These are phyloP conservation scores for Lentinula raphanica DNA, from an alignment of 768 basidiomycete genomes.

Conservation along the genomic window DNA sequence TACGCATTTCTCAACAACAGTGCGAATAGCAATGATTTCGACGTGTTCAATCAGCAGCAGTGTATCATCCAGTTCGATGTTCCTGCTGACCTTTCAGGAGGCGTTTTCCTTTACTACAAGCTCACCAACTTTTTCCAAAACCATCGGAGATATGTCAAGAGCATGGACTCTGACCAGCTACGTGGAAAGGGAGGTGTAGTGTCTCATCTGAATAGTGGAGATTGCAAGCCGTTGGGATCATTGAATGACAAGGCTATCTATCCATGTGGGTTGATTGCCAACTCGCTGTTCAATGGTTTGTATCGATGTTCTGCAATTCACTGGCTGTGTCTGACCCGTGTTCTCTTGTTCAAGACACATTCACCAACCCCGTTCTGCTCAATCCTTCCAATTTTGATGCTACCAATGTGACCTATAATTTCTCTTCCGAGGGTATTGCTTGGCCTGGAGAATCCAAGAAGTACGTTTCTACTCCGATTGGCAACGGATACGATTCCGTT, in stretches of 20 bases:
- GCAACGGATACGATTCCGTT: constrained; percentile 45
- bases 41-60: constrained; percentile 40
- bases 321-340: background rate
- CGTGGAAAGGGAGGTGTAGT: constrained; percentile 59
- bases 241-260: constrained; percentile 61
- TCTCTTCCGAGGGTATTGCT: constrained; percentile 80
- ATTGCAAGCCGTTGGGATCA: constrained; percentile 85
- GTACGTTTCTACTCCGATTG: constrained; percentile 58
- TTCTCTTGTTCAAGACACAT: constrained; percentile 57
- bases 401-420: constrained; percentile 52
- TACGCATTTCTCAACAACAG: constrained; percentile 71
- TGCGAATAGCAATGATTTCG: constrained; percentile 37
- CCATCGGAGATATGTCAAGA: constrained; percentile 95
- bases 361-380: constrained; percentile 53
- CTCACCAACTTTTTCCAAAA: constrained; percentile 97
- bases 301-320: background rate
- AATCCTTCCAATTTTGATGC: constrained; percentile 42
- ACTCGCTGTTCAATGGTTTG: constrained; percentile 92
- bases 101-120: constrained; percentile 94
- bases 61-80: constrained; percentile 83
- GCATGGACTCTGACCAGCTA: constrained; percentile 79
- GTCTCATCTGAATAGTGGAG: constrained; percentile 51
- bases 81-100: constrained; percentile 65
- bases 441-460: constrained; percentile 95
- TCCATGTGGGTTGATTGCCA: constrained; percentile 96